Evolutionary conservation across 441 rosid genomes (phyloP), one percentile per base, ranked within the genome.

Genomic region (Breynia disticha): DNA sequence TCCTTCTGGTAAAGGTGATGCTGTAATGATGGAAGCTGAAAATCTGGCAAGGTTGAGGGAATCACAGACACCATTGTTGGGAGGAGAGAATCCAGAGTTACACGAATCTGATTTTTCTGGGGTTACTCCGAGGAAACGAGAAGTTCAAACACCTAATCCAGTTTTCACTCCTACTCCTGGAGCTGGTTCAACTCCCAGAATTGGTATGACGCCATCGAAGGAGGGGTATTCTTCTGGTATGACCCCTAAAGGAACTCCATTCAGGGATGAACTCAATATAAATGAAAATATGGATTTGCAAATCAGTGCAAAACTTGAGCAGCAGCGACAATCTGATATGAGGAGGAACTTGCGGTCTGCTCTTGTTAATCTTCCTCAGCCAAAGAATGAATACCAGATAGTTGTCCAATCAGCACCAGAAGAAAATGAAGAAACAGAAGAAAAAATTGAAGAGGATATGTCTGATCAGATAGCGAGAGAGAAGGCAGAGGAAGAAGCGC

Each of bases 71-170:
- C 97, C 99, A 61, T 73, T 94, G 60, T 71, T 94, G n/a, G 97
- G 99, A 48, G 99, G 99, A 50, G 95, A 94, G 19, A 94, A 94
- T 65, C 99, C 99, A 49, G 97, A 89, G 62, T 73, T 94, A 79
- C 99, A 94, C 67, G 97, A 97, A 73, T 94, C 99, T 47, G 99
- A 94, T 72, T 94, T 94, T 63, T 84, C 99, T 0, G 99, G 99
- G 56, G 97, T 94, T 60, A 94, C 99, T 54, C 99, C 97, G 15
- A 89, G 72, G 77, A 94, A 72, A 64, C 82, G 65, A 52, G 96
- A 89, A 61, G 74, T 83, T 52, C 95, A 85, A 72, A 94, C 99
- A 5, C 99, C 99, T 52, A 93, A 93, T 57, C 90, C 87, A 15
- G 76, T 93, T 83, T 60, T 83, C 57, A 93, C 99, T 64, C 95